These are phyloP conservation scores for Acanthamoeba sp. DNA, from an alignment of 208 protist genomes.

Conservation along the genomic window DNA sequence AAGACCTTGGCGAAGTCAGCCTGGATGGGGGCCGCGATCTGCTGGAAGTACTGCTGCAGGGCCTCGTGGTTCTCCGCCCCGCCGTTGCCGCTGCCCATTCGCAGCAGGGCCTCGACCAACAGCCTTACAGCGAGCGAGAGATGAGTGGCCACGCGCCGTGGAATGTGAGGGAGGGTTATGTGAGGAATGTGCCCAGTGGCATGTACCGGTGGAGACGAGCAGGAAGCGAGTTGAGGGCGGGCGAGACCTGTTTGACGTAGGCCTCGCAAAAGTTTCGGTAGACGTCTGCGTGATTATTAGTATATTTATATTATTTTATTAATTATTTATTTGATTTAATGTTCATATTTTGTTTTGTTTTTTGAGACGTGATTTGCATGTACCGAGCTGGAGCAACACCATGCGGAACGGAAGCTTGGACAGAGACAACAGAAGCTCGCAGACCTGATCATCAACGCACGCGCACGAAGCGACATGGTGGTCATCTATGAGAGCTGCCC, in stretches of 20 bases:
- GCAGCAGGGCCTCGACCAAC: conserved; percentile 39
- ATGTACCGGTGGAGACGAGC: background rate
- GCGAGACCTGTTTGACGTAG: background rate
- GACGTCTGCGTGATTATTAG: too few species aligned
- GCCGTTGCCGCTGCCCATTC: conserved; percentile 5
- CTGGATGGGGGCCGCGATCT: background rate
- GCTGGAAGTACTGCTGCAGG: conserved; percentile 32
- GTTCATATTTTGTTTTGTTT: too few species aligned
- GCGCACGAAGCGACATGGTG: background rate
- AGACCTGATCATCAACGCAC: background rate
- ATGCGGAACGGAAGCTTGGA: conserved; percentile 34
- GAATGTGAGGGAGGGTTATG: background rate
- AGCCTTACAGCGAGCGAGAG: background rate
- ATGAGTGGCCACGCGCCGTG: too few species aligned
- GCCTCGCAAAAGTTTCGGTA: conserved; percentile 15
- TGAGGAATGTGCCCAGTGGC: background rate
- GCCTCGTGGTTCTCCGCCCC: background rate
- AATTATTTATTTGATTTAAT: too few species aligned
- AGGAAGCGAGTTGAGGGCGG: background rate
- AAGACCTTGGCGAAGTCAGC: background rate
- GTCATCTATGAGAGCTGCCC: too few species aligned
- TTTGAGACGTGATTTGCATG: too few species aligned
- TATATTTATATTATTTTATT: too few species aligned
- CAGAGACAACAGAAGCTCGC: conserved; percentile 39
- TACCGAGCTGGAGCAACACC: conserved; percentile 15